Evolutionary conservation across 768 basidiomycete species (phyloP).

Genomic region (Russula earlei): DNA sequence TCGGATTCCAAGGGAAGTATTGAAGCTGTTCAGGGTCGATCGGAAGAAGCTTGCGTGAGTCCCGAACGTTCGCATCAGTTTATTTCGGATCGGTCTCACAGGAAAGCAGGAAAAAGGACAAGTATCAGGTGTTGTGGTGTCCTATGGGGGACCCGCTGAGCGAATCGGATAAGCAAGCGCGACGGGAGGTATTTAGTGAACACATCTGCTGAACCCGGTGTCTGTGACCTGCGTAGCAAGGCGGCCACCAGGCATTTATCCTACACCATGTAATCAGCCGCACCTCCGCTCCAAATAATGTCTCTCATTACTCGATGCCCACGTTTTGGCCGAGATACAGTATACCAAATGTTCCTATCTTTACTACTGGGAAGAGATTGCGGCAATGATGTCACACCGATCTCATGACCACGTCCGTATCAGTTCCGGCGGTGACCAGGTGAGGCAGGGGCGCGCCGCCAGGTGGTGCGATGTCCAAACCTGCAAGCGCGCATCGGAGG

Average conservation of each 20-base stretch:
- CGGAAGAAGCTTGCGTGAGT: slow-evolving; percentile 36
- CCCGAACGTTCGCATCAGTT: background rate
- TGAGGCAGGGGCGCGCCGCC: slow-evolving; percentile 33
- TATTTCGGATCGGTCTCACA: slow-evolving; percentile 12
- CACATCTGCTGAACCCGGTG: slow-evolving; percentile 22
- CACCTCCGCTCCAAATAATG: background rate
- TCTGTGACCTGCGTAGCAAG: background rate
- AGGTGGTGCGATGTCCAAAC: slow-evolving; percentile 36
- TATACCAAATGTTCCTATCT: background rate
- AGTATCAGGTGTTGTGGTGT: slow-evolving; percentile 81
- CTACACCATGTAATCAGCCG: background rate
- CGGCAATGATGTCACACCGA: background rate
- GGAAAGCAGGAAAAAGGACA: slow-evolving; percentile 37
- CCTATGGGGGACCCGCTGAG: slow-evolving; percentile 58
- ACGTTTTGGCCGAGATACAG: background rate
- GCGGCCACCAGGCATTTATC: too few species aligned
- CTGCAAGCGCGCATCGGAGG: slow-evolving; percentile 61
- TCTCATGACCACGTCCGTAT: slow-evolving; percentile 41
- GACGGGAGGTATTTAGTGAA: slow-evolving; percentile 47
- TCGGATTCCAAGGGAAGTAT: slow-evolving; percentile 28
- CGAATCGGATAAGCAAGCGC: slow-evolving; percentile 37
- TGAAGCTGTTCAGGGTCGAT: slow-evolving; percentile 44
- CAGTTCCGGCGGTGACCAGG: slow-evolving; percentile 3
- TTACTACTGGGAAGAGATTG: background rate
- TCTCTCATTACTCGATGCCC: background rate